phyloP scores from a whole-genome alignment of 2,329 filamentous ascomycete species.

The Thelonectria olida region DNA sequence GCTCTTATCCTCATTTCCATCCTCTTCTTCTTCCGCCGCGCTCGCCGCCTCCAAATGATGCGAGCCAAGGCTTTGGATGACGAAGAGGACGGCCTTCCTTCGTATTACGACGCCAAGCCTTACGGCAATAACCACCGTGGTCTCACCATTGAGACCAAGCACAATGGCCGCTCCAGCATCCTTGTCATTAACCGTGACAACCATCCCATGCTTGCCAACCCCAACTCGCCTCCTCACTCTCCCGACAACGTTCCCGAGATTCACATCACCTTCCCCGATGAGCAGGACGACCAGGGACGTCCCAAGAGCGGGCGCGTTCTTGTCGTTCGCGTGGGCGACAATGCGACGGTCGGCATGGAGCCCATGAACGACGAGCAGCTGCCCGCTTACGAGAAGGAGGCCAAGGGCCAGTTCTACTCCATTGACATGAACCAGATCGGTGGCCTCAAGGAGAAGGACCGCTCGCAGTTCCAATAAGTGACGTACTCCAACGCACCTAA shows the following conservation, averaged over 20 bases:
- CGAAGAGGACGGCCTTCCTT: conserved; percentile 65
- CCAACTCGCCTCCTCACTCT: conserved; percentile 77
- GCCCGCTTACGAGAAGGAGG: conserved; percentile 88
- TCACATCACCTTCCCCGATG: conserved; percentile 96
- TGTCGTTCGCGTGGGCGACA: conserved; percentile 89
- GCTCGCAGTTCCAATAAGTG: conserved; percentile 48
- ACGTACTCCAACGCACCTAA: not conserved
- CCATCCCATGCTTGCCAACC: conserved; percentile 77
- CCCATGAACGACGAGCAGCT: conserved; percentile 83
- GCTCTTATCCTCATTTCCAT: conserved; percentile 72
- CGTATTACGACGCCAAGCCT: conserved; percentile 70
- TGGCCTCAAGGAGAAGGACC: conserved; percentile 89
- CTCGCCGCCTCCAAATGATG: conserved; percentile 57
- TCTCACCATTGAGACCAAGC: conserved; percentile 67
- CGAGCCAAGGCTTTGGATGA: conserved; percentile 44
- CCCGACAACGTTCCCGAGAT: conserved; percentile 93
- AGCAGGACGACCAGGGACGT: conserved; percentile 87
- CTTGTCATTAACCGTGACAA: conserved; percentile 84
- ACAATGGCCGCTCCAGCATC: conserved; percentile 71
- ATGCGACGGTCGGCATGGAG: conserved; percentile 85
- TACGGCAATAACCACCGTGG: conserved; percentile 61
- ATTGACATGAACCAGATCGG: conserved; percentile 95
- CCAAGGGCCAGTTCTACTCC: conserved; percentile 84
- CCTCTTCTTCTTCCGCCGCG: conserved; percentile 78
- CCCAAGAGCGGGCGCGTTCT: conserved; percentile 87